These are phyloP conservation scores for Cryptococcus hybrid DNA, from an alignment of 1,284 basidiomycete species.

Conservation along the genomic window DNA sequence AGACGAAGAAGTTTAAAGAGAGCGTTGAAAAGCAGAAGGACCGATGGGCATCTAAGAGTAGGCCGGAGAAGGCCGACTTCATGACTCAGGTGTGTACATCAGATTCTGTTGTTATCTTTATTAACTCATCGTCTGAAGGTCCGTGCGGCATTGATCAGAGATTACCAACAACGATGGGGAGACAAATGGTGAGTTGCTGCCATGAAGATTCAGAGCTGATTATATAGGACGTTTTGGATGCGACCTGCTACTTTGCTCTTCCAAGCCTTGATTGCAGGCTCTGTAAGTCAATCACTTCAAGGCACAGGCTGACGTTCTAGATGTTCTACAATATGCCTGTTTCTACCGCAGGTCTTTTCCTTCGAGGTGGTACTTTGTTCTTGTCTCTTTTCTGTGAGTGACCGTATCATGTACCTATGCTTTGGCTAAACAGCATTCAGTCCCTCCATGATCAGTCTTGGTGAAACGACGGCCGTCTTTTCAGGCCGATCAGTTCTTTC, in stretches of 20 bases:
- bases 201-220: too few species aligned
- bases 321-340: slow-evolving; percentile 66
- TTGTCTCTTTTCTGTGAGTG: slow-evolving; percentile 48
- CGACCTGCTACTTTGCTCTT: slow-evolving; percentile 36
- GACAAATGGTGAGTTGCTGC: slow-evolving; percentile 18
- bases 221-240: slow-evolving; percentile 28
- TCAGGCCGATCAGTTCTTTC: slow-evolving; percentile 68
- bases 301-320: background rate
- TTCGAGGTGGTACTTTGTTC: slow-evolving; percentile 68
- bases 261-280: slow-evolving; percentile 58
- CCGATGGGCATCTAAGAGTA: slow-evolving; percentile 19
- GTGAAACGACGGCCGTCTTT: slow-evolving; percentile 71
- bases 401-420: background rate
- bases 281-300: slow-evolving; percentile 28
- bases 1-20: slow-evolving; percentile 14
- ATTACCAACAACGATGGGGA: slow-evolving; percentile 44
- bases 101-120: background rate
- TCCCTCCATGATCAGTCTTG: slow-evolving; percentile 53
- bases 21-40: slow-evolving; percentile 25
- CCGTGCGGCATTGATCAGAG: slow-evolving; percentile 29
- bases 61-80: slow-evolving; percentile 28
- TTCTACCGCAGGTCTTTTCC: slow-evolving; percentile 69
- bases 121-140: slow-evolving; percentile 8
- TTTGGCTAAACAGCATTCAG: background rate
- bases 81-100: slow-evolving; percentile 18